Conservation (phyloP, 2,329 filamentous ascomycete species). For the Aspergillus unguis region DNA sequence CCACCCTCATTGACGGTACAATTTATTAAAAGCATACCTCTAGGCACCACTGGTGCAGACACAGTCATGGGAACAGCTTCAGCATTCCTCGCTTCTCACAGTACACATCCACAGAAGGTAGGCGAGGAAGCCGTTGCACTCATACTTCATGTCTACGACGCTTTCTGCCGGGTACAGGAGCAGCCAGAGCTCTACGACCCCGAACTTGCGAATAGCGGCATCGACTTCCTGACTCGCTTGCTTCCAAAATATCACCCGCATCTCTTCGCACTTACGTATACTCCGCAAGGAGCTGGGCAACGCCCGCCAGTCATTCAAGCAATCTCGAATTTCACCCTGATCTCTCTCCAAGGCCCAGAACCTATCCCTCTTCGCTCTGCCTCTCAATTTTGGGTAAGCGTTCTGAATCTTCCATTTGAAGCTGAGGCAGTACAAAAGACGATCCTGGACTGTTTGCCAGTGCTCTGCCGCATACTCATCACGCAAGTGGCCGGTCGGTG, state of each 20-base stretch:
- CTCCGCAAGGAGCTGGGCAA: conserved; percentile 19
- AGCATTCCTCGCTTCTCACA: conserved; percentile 44
- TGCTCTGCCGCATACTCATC: conserved; percentile 39
- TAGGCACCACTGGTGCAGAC: conserved; percentile 40
- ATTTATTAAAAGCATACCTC: conserved; percentile 41
- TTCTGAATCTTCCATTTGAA: conserved; percentile 35
- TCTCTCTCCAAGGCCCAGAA: conserved; percentile 40
- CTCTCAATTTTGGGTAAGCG: conserved; percentile 42
- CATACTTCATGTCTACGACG: conserved; percentile 39
- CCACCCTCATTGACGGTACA: conserved; percentile 39
- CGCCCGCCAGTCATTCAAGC: conserved; percentile 31
- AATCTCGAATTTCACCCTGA: conserved; percentile 41
- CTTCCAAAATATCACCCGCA: conserved; percentile 41
- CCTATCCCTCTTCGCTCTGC: conserved; percentile 47
- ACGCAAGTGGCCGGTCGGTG: conserved; percentile 43
- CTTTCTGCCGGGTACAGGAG: conserved; percentile 37
- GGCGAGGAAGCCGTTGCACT: conserved; percentile 33
- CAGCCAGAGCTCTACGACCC: conserved; percentile 38
- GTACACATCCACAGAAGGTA: conserved; percentile 33
- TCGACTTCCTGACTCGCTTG: conserved; percentile 44
- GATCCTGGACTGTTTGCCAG: conserved; percentile 35
- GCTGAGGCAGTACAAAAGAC: conserved; percentile 26
- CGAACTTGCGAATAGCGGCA: conserved; percentile 43
- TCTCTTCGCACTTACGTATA: conserved; percentile 36
- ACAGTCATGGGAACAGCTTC: conserved; percentile 46